Evolutionary conservation across 139 green algal species (phyloP), one percentile per base, ranked within the genome.

Genomic region (Chlamydomonas sp.): DNA sequence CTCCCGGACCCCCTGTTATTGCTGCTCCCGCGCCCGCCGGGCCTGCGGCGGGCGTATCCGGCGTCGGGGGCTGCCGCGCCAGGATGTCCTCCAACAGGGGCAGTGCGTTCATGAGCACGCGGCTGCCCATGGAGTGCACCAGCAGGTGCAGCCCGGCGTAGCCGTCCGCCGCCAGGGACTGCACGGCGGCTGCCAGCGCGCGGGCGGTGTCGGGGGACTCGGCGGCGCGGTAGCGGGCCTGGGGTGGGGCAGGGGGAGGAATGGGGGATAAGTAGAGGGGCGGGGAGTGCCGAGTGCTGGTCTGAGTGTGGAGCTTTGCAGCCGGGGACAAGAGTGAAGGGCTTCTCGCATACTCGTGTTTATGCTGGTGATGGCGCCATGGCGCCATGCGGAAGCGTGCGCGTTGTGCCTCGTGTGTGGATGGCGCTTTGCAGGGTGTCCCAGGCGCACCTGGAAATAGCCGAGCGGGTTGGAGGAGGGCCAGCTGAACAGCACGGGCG

Each of bases 401-500:
- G 31, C 31, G 31, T 49, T 49, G 31, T 49, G 31, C 31, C 31
- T 49, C 31, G 31, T 49, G 31, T 49, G 31, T 49, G 31, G 31
- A 49, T 49, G 31, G 31, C 31, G 31, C 31, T 49, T 49, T 49
- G 31, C 31, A 49, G 31, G 31, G 31, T 49, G 31, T 49, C 31
- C 7, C 68, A 63, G 8, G 63, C 31, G 31, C 60, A 91, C 88
- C 68, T 20, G 20, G 60, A 86, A 85, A 84, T 91, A 92, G 5
- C 59, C 68, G 0, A 89, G 31, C 6, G 69, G 57, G 0, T 58
- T 15, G 4, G 79, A 79, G 6, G 76, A 85, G 4, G 89, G 89
- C 89, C 89, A 92, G 59, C 60, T 74, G 67, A 92, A 92, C 16
- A 90, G 61, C 31, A 90, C 74, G 60, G 89, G 85, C 62, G 72